A percentile compares a stretch with the other conserved stretches of the same genome.
Conservation (phyloP, 768 basidiomycete genomes). For the Tulasnella sp. region DNA sequence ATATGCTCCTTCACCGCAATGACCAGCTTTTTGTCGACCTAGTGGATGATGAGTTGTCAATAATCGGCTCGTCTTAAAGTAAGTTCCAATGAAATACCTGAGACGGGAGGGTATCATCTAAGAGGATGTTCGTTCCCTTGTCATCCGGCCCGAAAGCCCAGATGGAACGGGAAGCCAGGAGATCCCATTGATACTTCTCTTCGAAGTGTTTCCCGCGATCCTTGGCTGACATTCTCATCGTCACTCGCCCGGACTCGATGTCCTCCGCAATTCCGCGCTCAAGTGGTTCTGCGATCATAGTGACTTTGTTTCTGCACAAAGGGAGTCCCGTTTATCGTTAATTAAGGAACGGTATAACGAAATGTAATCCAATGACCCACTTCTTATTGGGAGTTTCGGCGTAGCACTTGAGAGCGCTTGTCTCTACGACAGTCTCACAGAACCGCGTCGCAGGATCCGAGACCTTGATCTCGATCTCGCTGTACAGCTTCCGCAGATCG, state of each 20-base stretch:
- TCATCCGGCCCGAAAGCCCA: conserved; percentile 99
- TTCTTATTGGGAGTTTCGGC: conserved; percentile 99
- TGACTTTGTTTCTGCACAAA: conserved; percentile 75
- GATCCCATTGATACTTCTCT: conserved; percentile 95
- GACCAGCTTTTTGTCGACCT: conserved; percentile 90
- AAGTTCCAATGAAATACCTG: conserved; percentile 42
- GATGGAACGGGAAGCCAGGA: conserved; percentile 93
- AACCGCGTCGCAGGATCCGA: conserved; percentile 98
- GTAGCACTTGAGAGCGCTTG: conserved; percentile 95
- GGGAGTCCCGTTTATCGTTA: neutral
- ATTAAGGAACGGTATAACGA: neutral
- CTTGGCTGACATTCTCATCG: conserved; percentile 90
- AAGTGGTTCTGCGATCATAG: conserved; percentile 97
- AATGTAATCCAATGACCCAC: conserved; percentile 39
- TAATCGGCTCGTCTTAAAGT: neutral
- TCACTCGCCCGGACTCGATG: conserved; percentile 84
- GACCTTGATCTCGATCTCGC: conserved; percentile 99
- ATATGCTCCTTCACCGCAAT: conserved; percentile 86
- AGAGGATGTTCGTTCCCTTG: conserved; percentile 79
- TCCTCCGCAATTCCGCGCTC: conserved; percentile 95
- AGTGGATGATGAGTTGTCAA: conserved; percentile 1
- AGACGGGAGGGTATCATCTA: conserved; percentile 93
- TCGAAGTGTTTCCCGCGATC: conserved; percentile 94
- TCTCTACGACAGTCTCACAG: conserved; percentile 96
- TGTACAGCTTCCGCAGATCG: conserved; percentile 80